Percentiles rank a stretch among this genome's conserved stretches.
These are phyloP conservation scores for Sugiyamaella marilandica DNA, from an alignment of 805 yeast genomes.

Conservation along the genomic window DNA sequence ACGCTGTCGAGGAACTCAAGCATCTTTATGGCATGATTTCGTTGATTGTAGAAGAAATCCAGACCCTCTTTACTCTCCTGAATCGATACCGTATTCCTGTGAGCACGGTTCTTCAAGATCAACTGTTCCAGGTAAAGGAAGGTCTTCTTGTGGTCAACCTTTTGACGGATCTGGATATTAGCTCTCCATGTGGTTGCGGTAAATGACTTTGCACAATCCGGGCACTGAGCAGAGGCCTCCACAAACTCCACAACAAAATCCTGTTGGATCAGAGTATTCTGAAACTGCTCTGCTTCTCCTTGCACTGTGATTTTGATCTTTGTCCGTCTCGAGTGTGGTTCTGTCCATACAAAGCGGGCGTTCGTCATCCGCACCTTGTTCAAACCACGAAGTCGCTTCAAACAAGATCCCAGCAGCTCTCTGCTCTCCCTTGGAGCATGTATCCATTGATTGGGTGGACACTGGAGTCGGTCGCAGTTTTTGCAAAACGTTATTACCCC, in stretches of 20 bases:
- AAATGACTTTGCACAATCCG: constrained; percentile 96
- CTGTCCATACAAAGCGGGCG: constrained; percentile 97
- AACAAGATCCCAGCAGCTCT: constrained; percentile 80
- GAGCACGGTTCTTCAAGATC: constrained; percentile 88
- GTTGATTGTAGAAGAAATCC: constrained; percentile 85
- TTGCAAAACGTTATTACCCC: constrained; percentile 83
- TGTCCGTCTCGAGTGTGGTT: constrained; percentile 95
- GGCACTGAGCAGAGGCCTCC: constrained; percentile 94
- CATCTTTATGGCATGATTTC: constrained; percentile 92
- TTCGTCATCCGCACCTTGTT: constrained; percentile 82
- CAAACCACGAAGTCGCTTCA: constrained; percentile 79
- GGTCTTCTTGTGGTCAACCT: constrained; percentile 94
- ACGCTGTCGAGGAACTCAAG: constrained; percentile 81
- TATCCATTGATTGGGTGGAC: constrained; percentile 93
- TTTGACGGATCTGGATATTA: constrained; percentile 94
- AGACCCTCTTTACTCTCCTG: constrained; percentile 91
- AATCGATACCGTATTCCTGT: constrained; percentile 87
- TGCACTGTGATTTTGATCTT: constrained; percentile 89
- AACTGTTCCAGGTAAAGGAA: constrained; percentile 93
- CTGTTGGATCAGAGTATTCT: constrained; percentile 88
- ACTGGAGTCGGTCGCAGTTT: constrained; percentile 86
- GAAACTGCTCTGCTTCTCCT: constrained; percentile 77
- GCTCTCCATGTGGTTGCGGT: constrained; percentile 99
- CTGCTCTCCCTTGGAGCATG: constrained; percentile 83
- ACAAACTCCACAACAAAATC: constrained; percentile 90